phyloP scores from a whole-genome alignment of 192 early-diverging fungal species.

The Podila horticola region DNA sequence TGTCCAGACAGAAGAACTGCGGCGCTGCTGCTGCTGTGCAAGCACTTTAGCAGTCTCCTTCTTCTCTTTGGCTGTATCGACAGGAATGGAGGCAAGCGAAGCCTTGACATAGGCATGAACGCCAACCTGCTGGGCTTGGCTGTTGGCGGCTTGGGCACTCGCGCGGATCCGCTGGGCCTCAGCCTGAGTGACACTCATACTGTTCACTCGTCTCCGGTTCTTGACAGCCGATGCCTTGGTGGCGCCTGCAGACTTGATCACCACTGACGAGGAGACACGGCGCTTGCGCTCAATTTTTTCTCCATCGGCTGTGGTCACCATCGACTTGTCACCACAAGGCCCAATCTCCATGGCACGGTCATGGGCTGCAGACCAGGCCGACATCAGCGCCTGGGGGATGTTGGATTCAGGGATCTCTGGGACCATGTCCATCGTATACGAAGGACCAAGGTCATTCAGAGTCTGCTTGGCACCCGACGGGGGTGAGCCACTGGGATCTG shows the following conservation, averaged over 20 bases:
- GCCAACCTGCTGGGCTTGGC: conserved; percentile 18
- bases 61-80: conserved; percentile 1
- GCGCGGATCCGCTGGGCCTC: conserved; percentile 48
- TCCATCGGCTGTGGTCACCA: conserved; percentile 34
- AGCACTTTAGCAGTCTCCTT: conserved; percentile 34
- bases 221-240: conserved; percentile 34
- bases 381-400: conserved; percentile 30
- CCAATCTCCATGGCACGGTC: conserved; percentile 17
- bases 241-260: conserved; percentile 34
- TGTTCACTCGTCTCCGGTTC: conserved; percentile 63
- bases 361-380: conserved; percentile 27
- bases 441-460: conserved; percentile 26
- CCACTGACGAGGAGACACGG: conserved; percentile 54
- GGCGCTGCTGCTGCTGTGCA: conserved; percentile 35
- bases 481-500: conserved; percentile 25
- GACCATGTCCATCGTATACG: conserved; percentile 45
- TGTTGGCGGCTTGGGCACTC: conserved; percentile 18
- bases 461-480: conserved; percentile 31
- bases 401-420: conserved; percentile 34
- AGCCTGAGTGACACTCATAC: conserved; percentile 56
- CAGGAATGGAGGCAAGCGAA: not conserved
- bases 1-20: conserved; percentile 63
- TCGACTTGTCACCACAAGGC: conserved; percentile 25
- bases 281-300: conserved; percentile 45
- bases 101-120: conserved; percentile 15